phyloP scores from a whole-genome alignment of 2,329 filamentous ascomycete genomes.

The Pseudohalonectria lignicola region DNA sequence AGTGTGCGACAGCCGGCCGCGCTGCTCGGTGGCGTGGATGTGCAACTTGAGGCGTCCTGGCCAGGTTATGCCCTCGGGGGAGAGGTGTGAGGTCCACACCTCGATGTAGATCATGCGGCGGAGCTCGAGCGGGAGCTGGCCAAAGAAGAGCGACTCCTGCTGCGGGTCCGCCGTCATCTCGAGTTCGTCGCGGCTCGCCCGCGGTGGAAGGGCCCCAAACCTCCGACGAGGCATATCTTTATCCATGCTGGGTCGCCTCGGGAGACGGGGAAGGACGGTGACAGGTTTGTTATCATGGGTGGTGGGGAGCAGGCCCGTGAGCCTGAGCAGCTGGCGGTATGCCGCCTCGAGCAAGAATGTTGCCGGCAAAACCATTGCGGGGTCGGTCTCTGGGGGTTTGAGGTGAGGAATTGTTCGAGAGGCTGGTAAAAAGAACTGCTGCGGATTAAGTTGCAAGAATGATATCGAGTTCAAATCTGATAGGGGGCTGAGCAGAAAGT shows the following conservation, averaged over 20 bases:
- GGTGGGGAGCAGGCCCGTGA: not conserved
- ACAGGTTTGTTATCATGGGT: not conserved
- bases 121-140: constrained; percentile 7
- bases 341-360: not conserved
- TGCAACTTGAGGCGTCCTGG: not conserved
- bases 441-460: no score
- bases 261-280: not conserved
- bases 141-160: constrained; percentile 11
- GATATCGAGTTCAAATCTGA: no score
- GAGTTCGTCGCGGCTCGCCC: constrained; percentile 1
- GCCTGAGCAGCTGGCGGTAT: not conserved
- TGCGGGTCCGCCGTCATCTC: constrained; percentile 4
- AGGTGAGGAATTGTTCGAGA: no score
- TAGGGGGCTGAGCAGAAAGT: no score
- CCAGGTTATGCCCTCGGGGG: no score
- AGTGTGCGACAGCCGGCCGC: not conserved
- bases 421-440: no score
- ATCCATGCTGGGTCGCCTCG: not conserved
- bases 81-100: constrained; percentile 4
- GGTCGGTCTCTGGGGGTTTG: no score
- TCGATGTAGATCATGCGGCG: constrained; percentile 8
- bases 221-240: no score
- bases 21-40: not conserved
- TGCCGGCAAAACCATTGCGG: no score
- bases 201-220: no score